Base-by-base conservation (phyloP, 768 basidiomycete genomes). In the Strobilomyces dryophilus region DNA sequence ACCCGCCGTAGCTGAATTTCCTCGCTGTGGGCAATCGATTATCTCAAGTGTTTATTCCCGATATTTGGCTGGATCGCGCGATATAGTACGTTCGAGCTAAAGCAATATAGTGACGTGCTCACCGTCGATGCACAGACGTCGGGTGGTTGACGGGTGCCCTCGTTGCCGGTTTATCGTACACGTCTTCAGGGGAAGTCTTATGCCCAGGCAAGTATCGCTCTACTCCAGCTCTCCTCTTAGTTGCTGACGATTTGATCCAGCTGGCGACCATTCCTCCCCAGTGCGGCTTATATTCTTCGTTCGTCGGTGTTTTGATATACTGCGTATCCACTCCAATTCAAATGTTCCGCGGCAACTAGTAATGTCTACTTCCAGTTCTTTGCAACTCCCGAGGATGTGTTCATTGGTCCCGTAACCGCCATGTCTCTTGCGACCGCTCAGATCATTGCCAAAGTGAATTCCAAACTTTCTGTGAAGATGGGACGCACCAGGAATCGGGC, bases 341-440 rank as follows among this genome's bases (percentile, higher is more conserved):
- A 29, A 27, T 5, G 1, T n/a, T 5, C 14, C 6, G 24, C 18
- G 1, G 17, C 0, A 1, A 4, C 17, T 45, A n/a, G n/a, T n/a
- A n/a, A n/a, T n/a, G n/a, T n/a, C n/a, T 15, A 59, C n/a, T n/a
- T 5, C n/a, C 58, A 92, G 87, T 81, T 97, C 73, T 98, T 98
- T 65, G 95, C 94, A 20, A 98, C 97, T 0, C 92, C 92, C 27
- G 98, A 98, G 71, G 97, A 99, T 76, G 91, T 99, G 40, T 95
- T 93, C n/a, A 98, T 99, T 60, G 97, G 97, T 47, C 97, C 97
- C 2, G 95, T 98, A 59, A 95, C 97, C 8, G 95, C 98, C 66
- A 97, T 99, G 94, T 95, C 92, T 2, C 79, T 97, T 46, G 87
- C 89, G 18, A 83, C 85, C 17, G 79, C 90, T 8, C 83, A 91